Conservation (phyloP, 495 filamentous ascomycete species). For the Glarea lozoyensis region DNA sequence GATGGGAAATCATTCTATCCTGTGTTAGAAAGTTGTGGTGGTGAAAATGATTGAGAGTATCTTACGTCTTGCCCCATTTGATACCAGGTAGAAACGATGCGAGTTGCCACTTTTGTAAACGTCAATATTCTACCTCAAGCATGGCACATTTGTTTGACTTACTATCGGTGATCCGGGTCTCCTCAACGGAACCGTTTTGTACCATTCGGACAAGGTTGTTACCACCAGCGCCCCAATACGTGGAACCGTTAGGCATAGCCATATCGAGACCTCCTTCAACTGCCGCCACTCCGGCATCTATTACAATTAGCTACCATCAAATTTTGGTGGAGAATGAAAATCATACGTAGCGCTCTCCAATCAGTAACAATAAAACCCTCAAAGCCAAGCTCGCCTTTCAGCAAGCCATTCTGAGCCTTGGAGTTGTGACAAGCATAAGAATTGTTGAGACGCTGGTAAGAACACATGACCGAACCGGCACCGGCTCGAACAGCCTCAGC, state of each 20-base stretch:
- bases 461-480: conserved; percentile 58
- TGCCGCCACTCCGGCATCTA: background rate
- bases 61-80: conserved; percentile 29
- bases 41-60: conserved; percentile 38
- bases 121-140: background rate
- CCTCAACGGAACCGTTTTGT: conserved; percentile 35
- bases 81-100: conserved; percentile 50
- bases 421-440: conserved; percentile 57
- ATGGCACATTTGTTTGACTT: conserved; percentile 63
- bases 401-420: conserved; percentile 48
- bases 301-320: background rate
- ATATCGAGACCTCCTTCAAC: conserved; percentile 75
- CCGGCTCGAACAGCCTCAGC: conserved; percentile 54
- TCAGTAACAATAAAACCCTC: conserved; percentile 60
- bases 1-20: conserved; percentile 30
- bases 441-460: conserved; percentile 59
- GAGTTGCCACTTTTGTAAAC: conserved; percentile 21
- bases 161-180: conserved; percentile 37
- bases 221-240: no score
- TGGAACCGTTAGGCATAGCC: conserved; percentile 63
- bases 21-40: conserved; percentile 76
- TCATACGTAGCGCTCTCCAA: conserved; percentile 53
- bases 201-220: conserved; percentile 35
- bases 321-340: no score
- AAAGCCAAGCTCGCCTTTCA: conserved; percentile 62